Conservation (phyloP, 768 basidiomycete genomes). For the Leucosporidium yakuticum region DNA sequence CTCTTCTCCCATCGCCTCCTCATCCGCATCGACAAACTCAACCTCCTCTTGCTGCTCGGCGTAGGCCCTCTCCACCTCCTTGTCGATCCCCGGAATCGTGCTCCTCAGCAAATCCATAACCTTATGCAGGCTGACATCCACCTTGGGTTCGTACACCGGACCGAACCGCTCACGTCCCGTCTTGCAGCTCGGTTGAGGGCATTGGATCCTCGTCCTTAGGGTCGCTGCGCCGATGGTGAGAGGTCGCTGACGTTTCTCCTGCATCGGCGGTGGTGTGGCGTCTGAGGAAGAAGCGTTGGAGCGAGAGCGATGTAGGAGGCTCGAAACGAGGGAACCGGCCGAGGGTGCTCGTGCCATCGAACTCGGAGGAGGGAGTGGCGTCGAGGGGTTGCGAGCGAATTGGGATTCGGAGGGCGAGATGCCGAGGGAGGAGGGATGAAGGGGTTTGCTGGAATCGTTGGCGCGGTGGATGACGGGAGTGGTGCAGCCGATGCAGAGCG, state of each 20-base stretch:
- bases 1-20: conserved; percentile 14
- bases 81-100: neutral
- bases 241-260: too few relatives aligned
- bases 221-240: too few relatives aligned
- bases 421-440: neutral
- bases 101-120: neutral
- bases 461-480: neutral
- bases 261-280: neutral
- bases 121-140: neutral
- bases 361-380: neutral
- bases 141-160: too few relatives aligned
- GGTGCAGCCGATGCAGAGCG: conserved; percentile 32
- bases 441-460: neutral
- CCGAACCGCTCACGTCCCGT: too few relatives aligned
- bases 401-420: conserved; percentile 1
- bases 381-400: neutral
- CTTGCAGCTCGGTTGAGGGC: too few relatives aligned
- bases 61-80: neutral
- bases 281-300: too few relatives aligned
- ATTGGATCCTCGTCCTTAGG: too few relatives aligned
- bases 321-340: neutral
- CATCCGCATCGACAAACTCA: conserved; percentile 46
- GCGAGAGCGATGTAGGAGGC: neutral
- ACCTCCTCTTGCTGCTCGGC: conserved; percentile 52
- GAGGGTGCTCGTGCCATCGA: neutral